These are phyloP conservation scores for Kodamaea sp. DNA, from an alignment of 1,139 yeast genomes.

Conservation along the genomic window DNA sequence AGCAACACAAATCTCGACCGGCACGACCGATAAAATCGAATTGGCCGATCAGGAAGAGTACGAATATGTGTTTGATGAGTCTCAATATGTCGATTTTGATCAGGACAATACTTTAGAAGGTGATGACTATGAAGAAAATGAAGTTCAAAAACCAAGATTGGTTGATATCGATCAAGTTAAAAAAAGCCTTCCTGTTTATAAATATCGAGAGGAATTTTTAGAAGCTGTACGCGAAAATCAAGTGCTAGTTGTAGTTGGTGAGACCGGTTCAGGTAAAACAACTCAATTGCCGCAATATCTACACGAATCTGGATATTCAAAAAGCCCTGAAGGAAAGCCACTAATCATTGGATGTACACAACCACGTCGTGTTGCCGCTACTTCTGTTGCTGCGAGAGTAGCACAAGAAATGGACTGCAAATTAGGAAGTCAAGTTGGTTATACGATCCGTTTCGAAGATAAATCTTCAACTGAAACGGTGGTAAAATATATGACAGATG, in stretches of 20 bases:
- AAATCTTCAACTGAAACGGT: slow-evolving; percentile 57
- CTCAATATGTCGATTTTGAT: slow-evolving; percentile 67
- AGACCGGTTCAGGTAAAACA: slow-evolving; percentile 97
- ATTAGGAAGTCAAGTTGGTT: slow-evolving; percentile 82
- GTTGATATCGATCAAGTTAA: slow-evolving; percentile 46
- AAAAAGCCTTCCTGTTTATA: slow-evolving; percentile 72
- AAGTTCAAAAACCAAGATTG: slow-evolving; percentile 21
- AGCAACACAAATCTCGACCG: slow-evolving; percentile 29
- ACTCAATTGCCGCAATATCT: slow-evolving; percentile 91
- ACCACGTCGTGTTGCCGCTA: slow-evolving; percentile 95
- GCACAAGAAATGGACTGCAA: slow-evolving; percentile 77
- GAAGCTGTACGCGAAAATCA: slow-evolving; percentile 62
- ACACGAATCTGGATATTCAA: slow-evolving; percentile 74
- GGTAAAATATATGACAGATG: slow-evolving; percentile 89
- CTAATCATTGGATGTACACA: slow-evolving; percentile 84
- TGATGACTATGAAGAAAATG: slow-evolving; percentile 28
- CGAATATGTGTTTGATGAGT: slow-evolving; percentile 81
- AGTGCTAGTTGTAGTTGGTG: slow-evolving; percentile 87
- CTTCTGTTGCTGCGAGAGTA: slow-evolving; percentile 87
- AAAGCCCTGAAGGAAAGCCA: slow-evolving; percentile 26
- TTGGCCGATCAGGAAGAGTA: slow-evolving; percentile 51
- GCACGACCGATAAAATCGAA: slow-evolving; percentile 44
- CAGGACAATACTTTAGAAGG: slow-evolving; percentile 29
- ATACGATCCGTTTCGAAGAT: slow-evolving; percentile 84
- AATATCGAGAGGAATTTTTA: slow-evolving; percentile 60